These are phyloP conservation scores for Aspergillus ostianus DNA, from an alignment of 495 filamentous ascomycete genomes.

Conservation along the genomic window DNA sequence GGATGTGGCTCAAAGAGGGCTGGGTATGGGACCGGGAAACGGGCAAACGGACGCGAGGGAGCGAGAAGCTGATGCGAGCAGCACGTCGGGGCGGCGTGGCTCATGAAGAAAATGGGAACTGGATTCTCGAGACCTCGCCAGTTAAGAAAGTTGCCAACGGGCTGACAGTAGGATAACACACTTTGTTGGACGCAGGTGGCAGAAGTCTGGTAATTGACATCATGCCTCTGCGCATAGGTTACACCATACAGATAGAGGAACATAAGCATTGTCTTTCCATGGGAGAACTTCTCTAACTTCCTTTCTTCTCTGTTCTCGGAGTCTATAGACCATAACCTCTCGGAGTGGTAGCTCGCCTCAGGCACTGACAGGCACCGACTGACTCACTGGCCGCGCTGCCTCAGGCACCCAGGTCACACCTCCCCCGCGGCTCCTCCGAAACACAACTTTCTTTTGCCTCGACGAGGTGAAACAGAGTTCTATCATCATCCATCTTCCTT, in stretches of 20 bases:
- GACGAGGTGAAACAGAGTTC: not conserved
- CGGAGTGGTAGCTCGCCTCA: not conserved
- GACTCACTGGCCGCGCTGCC: not conserved
- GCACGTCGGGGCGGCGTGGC: slow-evolving; percentile 59
- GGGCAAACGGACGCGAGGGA: slow-evolving; percentile 58
- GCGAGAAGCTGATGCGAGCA: slow-evolving; percentile 54
- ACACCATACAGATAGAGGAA: not conserved
- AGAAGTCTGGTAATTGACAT: not conserved
- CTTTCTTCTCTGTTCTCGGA: not conserved
- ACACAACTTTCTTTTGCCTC: not conserved
- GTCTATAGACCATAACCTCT: too few relatives aligned
- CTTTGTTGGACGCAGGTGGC: not conserved
- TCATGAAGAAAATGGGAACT: slow-evolving; percentile 57
- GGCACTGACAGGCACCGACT: not conserved
- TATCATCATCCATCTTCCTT: slow-evolving; percentile 1
- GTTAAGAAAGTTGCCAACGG: slow-evolving; percentile 36
- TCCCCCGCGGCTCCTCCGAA: not conserved
- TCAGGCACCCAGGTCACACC: not conserved
- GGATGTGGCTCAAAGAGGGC: slow-evolving; percentile 90
- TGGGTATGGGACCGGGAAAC: slow-evolving; percentile 76
- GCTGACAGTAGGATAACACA: slow-evolving; percentile 13
- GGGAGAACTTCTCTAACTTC: too few relatives aligned
- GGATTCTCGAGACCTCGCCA: slow-evolving; percentile 41
- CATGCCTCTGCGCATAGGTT: not conserved
- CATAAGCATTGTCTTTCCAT: too few relatives aligned